phyloP scores from a whole-genome alignment of 1,284 basidiomycete species.

The Fomes fomentarius region DNA sequence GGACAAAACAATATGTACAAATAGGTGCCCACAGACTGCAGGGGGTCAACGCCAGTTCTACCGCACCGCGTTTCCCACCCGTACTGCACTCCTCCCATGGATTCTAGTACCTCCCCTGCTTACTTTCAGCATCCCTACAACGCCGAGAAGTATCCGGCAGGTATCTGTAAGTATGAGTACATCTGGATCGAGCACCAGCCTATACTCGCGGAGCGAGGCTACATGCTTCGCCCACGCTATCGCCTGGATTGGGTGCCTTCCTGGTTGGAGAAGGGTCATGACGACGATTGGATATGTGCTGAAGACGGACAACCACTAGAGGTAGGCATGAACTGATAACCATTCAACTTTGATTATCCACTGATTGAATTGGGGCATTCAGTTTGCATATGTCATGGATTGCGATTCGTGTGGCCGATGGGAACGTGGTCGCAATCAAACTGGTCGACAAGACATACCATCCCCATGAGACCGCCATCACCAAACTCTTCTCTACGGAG shows the following conservation, averaged over 20 bases:
- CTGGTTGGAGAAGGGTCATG: conserved; percentile 3
- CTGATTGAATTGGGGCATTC: no score
- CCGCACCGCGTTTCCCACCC: no score
- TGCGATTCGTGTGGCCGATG: no score
- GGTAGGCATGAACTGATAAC: not conserved
- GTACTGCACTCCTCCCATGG: no score
- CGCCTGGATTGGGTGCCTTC: conserved; percentile 18
- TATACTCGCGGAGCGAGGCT: conserved; percentile 18
- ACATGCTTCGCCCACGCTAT: conserved; percentile 22
- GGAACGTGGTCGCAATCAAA: not conserved
- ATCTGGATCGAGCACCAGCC: conserved; percentile 10
- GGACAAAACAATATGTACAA: no score
- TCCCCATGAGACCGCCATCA: conserved; percentile 24
- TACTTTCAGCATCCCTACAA: not conserved
- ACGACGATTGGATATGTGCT: no score
- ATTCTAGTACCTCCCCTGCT: no score
- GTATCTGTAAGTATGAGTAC: not conserved
- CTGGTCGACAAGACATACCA: not conserved
- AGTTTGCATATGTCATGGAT: no score
- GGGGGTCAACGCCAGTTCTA: no score
- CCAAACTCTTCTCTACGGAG: conserved; percentile 19
- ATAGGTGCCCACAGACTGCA: no score
- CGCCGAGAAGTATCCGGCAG: not conserved
- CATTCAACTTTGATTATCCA: no score
- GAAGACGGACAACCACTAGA: no score